Conservation (phyloP, 805 yeast genomes). For the Nakazawaea siamensis region DNA sequence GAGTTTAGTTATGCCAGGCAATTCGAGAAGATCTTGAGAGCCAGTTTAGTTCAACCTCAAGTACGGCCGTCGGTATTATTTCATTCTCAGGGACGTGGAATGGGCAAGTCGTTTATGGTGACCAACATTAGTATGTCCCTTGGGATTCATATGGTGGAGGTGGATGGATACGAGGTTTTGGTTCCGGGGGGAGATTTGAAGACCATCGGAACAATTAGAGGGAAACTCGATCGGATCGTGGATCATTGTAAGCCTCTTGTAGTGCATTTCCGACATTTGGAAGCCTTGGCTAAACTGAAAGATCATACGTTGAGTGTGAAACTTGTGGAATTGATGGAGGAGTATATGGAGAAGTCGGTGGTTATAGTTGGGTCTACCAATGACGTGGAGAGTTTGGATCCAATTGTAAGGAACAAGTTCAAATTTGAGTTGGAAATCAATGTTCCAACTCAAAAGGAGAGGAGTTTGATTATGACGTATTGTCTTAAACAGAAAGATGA, state of each 20-base stretch:
- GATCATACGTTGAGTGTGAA: conserved; percentile 50
- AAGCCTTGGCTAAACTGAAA: conserved; percentile 57
- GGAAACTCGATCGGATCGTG: conserved; percentile 60
- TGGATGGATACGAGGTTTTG: conserved; percentile 63
- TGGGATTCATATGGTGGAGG: conserved; percentile 58
- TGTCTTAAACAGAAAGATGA: conserved; percentile 10
- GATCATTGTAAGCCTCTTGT: conserved; percentile 37
- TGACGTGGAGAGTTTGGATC: conserved; percentile 63
- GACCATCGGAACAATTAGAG: conserved; percentile 69
- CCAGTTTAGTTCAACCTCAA: conserved; percentile 30
- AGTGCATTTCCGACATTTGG: conserved; percentile 64
- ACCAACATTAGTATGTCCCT: conserved; percentile 42
- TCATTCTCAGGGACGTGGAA: conserved; percentile 61
- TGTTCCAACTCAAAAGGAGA: conserved; percentile 75
- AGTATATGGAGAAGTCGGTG: conserved; percentile 35
- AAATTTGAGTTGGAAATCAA: conserved; percentile 70
- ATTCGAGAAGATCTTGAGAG: conserved; percentile 42
- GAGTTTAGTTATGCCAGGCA: conserved; percentile 40
- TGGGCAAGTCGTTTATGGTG: conserved; percentile 70
- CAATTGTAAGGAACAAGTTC: conserved; percentile 54
- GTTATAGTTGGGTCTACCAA: conserved; percentile 60
- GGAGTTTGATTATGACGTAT: conserved; percentile 52
- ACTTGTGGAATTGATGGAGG: conserved; percentile 47
- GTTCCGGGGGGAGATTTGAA: conserved; percentile 69
- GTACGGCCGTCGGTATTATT: conserved; percentile 58